Evolutionary conservation across 2,329 filamentous ascomycete species (phyloP).

Genomic region (Ophiostoma populinum): DNA sequence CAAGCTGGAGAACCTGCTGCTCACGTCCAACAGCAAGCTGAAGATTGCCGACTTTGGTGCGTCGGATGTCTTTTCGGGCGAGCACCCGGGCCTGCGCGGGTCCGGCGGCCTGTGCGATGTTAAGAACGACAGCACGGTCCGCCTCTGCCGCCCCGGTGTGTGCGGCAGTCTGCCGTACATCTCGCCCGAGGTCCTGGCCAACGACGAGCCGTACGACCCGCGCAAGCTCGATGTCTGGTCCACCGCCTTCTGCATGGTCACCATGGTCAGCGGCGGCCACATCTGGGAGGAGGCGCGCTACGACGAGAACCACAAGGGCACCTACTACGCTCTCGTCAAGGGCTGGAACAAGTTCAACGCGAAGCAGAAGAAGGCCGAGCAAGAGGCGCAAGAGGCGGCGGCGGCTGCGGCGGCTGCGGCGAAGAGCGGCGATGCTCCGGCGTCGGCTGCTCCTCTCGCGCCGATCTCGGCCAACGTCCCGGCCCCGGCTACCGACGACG

Average conservation of each 20-base stretch:
- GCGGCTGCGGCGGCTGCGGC: constrained; percentile 22
- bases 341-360: constrained; percentile 51
- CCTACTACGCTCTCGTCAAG: constrained; percentile 2
- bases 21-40: constrained; percentile 62
- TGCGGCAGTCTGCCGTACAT: constrained; percentile 79
- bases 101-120: constrained; percentile 57
- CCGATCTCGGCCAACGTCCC: constrained; percentile 15
- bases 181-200: constrained; percentile 65
- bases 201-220: constrained; percentile 50
- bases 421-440: not conserved
- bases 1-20: constrained; percentile 73
- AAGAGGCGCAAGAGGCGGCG: constrained; percentile 31
- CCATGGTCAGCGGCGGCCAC: constrained; percentile 52
- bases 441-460: constrained; percentile 3
- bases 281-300: constrained; percentile 59
- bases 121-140: constrained; percentile 51
- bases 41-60: constrained; percentile 90
- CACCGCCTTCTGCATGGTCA: constrained; percentile 66
- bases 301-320: constrained; percentile 17
- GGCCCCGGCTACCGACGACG: too few species aligned
- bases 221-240: constrained; percentile 75
- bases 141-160: constrained; percentile 60
- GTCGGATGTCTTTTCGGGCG: constrained; percentile 68
- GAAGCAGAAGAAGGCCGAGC: constrained; percentile 22
- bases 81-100: constrained; percentile 60